Percentiles rank a stretch among this genome's conserved stretches.
Evolutionary conservation across 2,329 filamentous ascomycete species (phyloP).

Genomic region (Didymella segeticola): DNA sequence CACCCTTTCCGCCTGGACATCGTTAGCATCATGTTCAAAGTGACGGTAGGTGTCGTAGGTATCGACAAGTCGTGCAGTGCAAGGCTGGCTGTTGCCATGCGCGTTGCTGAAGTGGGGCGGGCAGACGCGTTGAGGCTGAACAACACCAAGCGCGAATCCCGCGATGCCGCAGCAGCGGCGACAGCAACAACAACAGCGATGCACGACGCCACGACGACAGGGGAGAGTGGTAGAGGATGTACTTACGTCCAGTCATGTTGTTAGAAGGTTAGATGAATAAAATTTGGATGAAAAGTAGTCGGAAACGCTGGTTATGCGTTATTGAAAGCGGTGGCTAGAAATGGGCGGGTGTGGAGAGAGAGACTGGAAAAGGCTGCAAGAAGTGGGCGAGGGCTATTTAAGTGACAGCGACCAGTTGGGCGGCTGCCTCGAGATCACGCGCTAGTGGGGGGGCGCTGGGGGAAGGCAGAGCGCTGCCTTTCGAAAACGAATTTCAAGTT

Average conservation of each 20-base stretch:
- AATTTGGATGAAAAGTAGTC: slow-evolving; percentile 7
- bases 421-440: slow-evolving; percentile 32
- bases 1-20: slow-evolving; percentile 59
- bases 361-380: slow-evolving; percentile 19
- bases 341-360: slow-evolving; percentile 12
- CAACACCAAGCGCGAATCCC: slow-evolving; percentile 33
- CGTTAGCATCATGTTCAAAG: slow-evolving; percentile 40
- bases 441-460: slow-evolving; percentile 22
- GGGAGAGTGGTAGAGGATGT: slow-evolving; percentile 17
- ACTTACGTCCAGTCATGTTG: slow-evolving; percentile 56
- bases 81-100: slow-evolving; percentile 18
- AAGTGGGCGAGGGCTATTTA: slow-evolving; percentile 30
- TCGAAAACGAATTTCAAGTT: slow-evolving; percentile 1
- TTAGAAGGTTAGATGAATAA: slow-evolving; percentile 28
- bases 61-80: slow-evolving; percentile 22
- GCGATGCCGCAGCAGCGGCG: slow-evolving; percentile 16
- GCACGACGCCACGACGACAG: slow-evolving; percentile 20
- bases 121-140: slow-evolving; percentile 28
- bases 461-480: background rate
- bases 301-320: slow-evolving; percentile 7
- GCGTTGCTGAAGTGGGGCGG: slow-evolving; percentile 24
- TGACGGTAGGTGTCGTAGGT: slow-evolving; percentile 14
- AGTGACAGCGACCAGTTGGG: slow-evolving; percentile 23
- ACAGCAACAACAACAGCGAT: slow-evolving; percentile 20
- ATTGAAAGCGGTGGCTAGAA: background rate